A percentile compares a stretch with the other conserved stretches of the same genome.
Conservation (phyloP, 306 rosid species). For the Inga leiocalycina region DNA sequence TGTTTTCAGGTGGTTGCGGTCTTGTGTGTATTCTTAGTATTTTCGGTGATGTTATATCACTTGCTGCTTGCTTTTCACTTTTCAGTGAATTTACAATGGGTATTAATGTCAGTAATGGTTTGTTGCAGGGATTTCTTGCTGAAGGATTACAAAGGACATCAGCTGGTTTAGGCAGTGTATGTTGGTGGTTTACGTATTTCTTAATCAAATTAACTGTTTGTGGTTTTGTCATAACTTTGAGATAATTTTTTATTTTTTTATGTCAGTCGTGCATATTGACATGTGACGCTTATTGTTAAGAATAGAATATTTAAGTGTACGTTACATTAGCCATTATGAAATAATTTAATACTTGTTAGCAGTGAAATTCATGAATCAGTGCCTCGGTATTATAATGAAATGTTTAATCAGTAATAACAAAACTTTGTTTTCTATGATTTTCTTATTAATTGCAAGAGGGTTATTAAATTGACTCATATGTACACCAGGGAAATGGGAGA, state of each 20-base stretch:
- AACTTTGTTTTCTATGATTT: background rate
- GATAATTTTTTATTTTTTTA: background rate
- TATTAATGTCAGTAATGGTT: slow-evolving; percentile 10
- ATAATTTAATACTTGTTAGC: background rate
- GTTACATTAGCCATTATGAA: slow-evolving; percentile 3
- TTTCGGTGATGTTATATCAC: background rate
- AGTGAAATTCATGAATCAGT: background rate
- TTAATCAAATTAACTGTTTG: slow-evolving; percentile 9
- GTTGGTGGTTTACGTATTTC: slow-evolving; percentile 35
- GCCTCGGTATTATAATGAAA: slow-evolving; percentile 8
- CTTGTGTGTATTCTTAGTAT: background rate
- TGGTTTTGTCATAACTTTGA: background rate
- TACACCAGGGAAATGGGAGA: background rate
- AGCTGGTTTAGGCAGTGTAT: slow-evolving; percentile 96
- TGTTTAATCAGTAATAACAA: background rate
- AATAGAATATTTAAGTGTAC: slow-evolving; percentile 2
- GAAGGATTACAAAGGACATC: slow-evolving; percentile 85
- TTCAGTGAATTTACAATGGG: background rate
- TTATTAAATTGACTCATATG: background rate
- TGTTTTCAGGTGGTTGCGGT: slow-evolving; percentile 62
- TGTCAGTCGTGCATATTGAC: background rate
- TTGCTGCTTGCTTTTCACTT: background rate
- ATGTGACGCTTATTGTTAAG: background rate
- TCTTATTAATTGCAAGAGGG: background rate
- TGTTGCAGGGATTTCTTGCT: slow-evolving; percentile 81